phyloP scores from a whole-genome alignment of 495 filamentous ascomycete genomes.

The Clavariopsis aquatica region DNA sequence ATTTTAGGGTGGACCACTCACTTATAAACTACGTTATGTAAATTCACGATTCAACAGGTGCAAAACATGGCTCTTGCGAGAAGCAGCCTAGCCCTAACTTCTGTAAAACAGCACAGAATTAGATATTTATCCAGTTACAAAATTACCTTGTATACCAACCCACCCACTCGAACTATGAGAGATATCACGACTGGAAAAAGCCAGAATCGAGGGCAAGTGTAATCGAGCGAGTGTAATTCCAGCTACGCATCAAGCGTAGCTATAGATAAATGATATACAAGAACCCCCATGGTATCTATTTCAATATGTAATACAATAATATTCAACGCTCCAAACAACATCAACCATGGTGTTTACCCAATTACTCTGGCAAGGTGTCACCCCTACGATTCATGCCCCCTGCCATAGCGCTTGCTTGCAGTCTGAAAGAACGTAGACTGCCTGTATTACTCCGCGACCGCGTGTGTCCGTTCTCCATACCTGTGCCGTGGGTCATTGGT shows the following conservation, averaged over 20 bases:
- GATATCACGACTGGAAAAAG: too few relatives aligned
- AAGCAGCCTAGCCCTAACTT: too few relatives aligned
- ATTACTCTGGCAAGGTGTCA: background rate
- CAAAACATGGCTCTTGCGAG: too few relatives aligned
- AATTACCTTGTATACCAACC: too few relatives aligned
- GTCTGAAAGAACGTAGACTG: background rate
- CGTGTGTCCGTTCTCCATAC: background rate
- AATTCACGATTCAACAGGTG: too few relatives aligned
- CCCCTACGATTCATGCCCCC: conserved; percentile 1
- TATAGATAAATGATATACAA: conserved; percentile 6
- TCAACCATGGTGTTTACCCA: too few relatives aligned
- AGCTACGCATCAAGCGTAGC: conserved; percentile 1
- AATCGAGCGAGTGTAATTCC: conserved; percentile 10
- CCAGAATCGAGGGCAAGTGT: background rate
- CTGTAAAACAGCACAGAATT: too few relatives aligned
- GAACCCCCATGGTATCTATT: background rate
- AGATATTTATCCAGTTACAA: too few relatives aligned
- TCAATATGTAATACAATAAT: background rate
- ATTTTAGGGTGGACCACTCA: too few relatives aligned
- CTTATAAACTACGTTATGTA: too few relatives aligned
- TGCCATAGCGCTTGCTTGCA: conserved; percentile 9
- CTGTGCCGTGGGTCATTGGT: background rate
- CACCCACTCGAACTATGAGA: too few relatives aligned
- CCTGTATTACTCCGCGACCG: background rate
- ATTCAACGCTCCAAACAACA: background rate